A percentile compares a stretch with the other conserved stretches of the same genome.
Conservation (phyloP, 257 asterid genomes). For the Solanum ossicruentum region DNA sequence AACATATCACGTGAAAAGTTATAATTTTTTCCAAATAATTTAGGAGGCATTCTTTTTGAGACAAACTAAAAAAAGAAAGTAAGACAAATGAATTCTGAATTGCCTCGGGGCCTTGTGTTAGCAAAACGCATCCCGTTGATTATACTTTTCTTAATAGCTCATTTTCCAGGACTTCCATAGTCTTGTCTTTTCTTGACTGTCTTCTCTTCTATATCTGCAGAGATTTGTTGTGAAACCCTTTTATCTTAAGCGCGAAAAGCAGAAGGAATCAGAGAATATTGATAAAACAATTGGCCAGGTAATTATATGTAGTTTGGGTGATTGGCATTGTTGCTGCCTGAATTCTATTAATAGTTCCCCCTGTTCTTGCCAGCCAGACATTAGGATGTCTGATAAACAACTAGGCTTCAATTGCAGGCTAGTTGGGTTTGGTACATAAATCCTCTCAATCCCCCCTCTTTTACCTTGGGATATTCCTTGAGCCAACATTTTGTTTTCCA, state of each 20-base stretch:
- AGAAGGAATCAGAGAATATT: slow-evolving; percentile 43
- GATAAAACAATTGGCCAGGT: slow-evolving; percentile 72
- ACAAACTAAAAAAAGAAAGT: not conserved
- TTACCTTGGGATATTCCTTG: not conserved
- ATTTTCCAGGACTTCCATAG: not conserved
- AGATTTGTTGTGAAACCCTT: slow-evolving; percentile 69
- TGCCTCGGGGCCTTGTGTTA: not conserved
- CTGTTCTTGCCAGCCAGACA: not conserved
- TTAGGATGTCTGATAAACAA: not conserved
- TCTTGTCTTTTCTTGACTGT: not conserved
- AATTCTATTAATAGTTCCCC: not conserved
- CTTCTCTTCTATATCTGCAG: slow-evolving; percentile 36
- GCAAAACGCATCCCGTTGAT: not conserved
- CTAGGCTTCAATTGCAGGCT: not conserved
- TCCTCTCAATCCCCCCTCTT: not conserved
- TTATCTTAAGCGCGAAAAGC: slow-evolving; percentile 61
- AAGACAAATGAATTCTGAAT: not conserved
- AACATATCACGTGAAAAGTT: not conserved
- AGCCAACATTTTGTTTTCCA: not conserved
- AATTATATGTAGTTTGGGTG: not conserved
- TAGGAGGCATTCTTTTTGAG: not conserved
- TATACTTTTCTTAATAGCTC: not conserved
- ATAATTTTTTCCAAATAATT: not conserved
- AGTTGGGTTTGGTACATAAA: not conserved
- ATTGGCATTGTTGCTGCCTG: not conserved